Evolutionary conservation across 768 basidiomycete species (phyloP).

Genomic region (Lactifluus piperatus): DNA sequence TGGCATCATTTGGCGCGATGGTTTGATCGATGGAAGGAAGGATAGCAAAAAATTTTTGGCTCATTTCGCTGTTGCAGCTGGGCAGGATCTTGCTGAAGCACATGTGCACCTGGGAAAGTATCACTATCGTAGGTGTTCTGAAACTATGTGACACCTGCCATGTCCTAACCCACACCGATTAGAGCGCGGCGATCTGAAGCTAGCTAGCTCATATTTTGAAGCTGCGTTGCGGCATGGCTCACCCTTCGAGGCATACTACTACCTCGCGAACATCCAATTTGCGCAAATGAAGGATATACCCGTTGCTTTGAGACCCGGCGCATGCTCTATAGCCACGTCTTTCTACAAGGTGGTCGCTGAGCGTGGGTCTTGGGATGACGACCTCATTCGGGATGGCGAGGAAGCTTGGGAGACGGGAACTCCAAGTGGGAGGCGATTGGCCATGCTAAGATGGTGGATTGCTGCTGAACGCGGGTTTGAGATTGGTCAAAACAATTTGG

Average conservation of each 20-base stretch:
- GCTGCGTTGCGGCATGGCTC: conserved; percentile 80
- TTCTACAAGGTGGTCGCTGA: conserved; percentile 92
- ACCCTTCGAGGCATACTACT: conserved; percentile 91
- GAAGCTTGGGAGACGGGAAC: conserved; percentile 60
- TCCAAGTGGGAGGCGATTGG: conserved; percentile 67
- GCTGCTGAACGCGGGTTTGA: conserved; percentile 91
- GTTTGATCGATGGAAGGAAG: conserved; percentile 54
- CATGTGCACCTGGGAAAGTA: conserved; percentile 85
- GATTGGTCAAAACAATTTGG: conserved; percentile 91
- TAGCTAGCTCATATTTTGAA: conserved; percentile 73
- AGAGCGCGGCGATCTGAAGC: conserved; percentile 62
- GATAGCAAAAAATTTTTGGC: conserved; percentile 55
- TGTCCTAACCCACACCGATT: conserved; percentile 7
- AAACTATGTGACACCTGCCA: conserved; percentile 1
- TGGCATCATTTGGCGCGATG: conserved; percentile 90
- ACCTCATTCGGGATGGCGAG: conserved; percentile 76
- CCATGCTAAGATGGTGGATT: conserved; percentile 91
- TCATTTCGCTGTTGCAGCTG: conserved; percentile 73
- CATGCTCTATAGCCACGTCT: conserved; percentile 84
- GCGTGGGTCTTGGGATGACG: conserved; percentile 80
- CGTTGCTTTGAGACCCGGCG: conserved; percentile 48
- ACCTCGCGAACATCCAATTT: conserved; percentile 78
- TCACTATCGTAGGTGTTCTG: conserved; percentile 42
- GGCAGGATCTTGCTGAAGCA: conserved; percentile 85
- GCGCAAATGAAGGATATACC: conserved; percentile 42